A percentile compares a stretch with the other conserved stretches of the same genome.
Evolutionary conservation across 176 grass and related monocot species (phyloP).

Genomic region (Pontederia paniculata): DNA sequence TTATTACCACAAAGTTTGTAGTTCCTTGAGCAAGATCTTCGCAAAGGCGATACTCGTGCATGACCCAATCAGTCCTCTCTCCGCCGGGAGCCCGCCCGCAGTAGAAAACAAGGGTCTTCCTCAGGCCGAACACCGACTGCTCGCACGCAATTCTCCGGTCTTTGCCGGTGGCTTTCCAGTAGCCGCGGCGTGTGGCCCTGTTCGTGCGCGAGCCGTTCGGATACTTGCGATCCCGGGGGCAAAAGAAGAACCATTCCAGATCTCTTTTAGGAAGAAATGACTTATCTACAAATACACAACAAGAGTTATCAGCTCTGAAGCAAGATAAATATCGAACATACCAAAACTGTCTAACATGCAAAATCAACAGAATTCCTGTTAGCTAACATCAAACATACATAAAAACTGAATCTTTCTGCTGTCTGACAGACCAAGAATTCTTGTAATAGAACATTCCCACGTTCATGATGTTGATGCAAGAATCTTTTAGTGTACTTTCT

Average conservation of each 20-base stretch:
- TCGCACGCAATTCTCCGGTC: slow-evolving; percentile 77
- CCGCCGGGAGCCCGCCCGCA: slow-evolving; percentile 80
- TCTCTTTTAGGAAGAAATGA: slow-evolving; percentile 86
- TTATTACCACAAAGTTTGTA: slow-evolving; percentile 59
- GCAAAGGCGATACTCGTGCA: slow-evolving; percentile 97
- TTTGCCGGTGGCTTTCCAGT: slow-evolving; percentile 98
- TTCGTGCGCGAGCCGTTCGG: slow-evolving; percentile 94
- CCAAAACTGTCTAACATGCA: too few relatives aligned
- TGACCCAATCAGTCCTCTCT: slow-evolving; percentile 91
- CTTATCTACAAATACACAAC: slow-evolving; percentile 49
- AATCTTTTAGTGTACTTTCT: too few relatives aligned
- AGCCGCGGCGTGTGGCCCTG: slow-evolving; percentile 60
- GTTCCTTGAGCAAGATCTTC: slow-evolving; percentile 67
- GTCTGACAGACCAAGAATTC: too few relatives aligned
- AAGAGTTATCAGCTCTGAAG: too few relatives aligned
- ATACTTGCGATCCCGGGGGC: slow-evolving; percentile 83
- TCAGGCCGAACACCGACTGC: slow-evolving; percentile 42
- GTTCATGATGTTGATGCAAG: too few relatives aligned
- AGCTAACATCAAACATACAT: too few relatives aligned
- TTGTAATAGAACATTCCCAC: too few relatives aligned
- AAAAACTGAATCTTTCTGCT: too few relatives aligned
- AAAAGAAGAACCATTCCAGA: slow-evolving; percentile 98
- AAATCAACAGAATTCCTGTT: too few relatives aligned
- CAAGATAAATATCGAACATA: too few relatives aligned
- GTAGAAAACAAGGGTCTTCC: slow-evolving; percentile 98